Conservation (phyloP, 805 yeast genomes). For the Grigorovia yakushimaensis region DNA sequence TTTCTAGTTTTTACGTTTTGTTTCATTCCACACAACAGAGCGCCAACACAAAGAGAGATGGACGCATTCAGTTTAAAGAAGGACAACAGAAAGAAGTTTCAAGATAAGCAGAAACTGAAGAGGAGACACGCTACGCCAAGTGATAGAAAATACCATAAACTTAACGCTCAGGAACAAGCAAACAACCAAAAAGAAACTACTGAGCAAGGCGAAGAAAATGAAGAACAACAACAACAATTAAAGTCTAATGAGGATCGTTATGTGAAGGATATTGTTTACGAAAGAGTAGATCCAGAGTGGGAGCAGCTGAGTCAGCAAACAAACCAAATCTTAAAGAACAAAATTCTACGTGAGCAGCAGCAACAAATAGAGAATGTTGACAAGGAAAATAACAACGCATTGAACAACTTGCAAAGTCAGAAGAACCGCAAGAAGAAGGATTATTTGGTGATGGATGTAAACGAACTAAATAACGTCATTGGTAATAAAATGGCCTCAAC, state of each 20-base stretch:
- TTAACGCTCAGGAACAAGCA: constrained; percentile 15
- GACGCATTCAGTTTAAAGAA: constrained; percentile 26
- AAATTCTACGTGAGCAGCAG: background rate
- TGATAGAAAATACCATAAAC: constrained; percentile 27
- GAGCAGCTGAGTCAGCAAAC: background rate
- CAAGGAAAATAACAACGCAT: too few species aligned
- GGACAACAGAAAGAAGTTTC: constrained; percentile 35
- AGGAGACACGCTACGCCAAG: constrained; percentile 31
- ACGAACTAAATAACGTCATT: background rate
- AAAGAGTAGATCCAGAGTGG: background rate
- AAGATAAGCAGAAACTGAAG: constrained; percentile 32
- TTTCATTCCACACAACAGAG: too few species aligned
- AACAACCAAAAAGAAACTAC: constrained; percentile 14
- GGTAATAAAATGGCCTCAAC: background rate
- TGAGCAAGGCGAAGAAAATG: constrained; percentile 9
- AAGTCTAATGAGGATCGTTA: constrained; percentile 12
- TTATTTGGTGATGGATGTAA: background rate
- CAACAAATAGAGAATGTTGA: background rate
- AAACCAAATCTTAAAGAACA: background rate
- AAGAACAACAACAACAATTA: constrained; percentile 15
- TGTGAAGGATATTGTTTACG: constrained; percentile 5
- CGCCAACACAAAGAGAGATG: constrained; percentile 7
- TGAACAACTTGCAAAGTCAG: too few species aligned
- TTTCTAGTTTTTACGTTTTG: too few species aligned
- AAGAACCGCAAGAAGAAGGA: background rate